These are phyloP conservation scores for Leishmania lainsoni DNA, from an alignment of 208 protist species.

Conservation along the genomic window DNA sequence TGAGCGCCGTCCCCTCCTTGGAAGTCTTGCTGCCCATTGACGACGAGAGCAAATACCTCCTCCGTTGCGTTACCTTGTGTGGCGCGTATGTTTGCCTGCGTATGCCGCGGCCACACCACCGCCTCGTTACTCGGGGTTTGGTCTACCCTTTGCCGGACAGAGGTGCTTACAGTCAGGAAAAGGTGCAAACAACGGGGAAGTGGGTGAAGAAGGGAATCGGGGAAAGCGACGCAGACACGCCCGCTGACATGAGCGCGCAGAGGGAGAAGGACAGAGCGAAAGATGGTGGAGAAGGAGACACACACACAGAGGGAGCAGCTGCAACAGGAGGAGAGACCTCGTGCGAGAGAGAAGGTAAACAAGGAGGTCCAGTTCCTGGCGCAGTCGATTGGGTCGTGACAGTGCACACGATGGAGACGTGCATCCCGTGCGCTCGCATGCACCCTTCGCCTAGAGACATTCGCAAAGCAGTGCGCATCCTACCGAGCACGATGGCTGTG, in stretches of 20 bases:
- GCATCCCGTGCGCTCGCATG: neutral
- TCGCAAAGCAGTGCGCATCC: neutral
- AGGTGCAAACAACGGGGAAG: neutral
- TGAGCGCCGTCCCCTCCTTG: conserved; percentile 2
- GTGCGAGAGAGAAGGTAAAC: neutral
- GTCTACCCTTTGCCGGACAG: neutral
- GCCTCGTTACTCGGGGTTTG: neutral
- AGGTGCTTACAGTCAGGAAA: neutral
- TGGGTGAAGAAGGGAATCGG: neutral
- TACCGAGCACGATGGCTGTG: neutral
- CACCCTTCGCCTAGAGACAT: neutral
- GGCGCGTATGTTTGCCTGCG: neutral
- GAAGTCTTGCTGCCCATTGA: conserved; percentile 21
- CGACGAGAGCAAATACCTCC: neutral
- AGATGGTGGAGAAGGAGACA: neutral
- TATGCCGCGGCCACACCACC: neutral
- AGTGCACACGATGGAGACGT: neutral
- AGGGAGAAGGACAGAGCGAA: neutral
- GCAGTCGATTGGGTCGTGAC: neutral
- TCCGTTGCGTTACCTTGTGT: neutral
- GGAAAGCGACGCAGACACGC: neutral
- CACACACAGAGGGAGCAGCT: neutral
- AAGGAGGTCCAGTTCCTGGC: neutral
- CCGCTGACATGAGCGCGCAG: neutral
- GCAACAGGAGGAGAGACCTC: neutral